These are phyloP conservation scores for Candida tropicalis DNA, from an alignment of 1,139 yeast species.

Conservation along the genomic window DNA sequence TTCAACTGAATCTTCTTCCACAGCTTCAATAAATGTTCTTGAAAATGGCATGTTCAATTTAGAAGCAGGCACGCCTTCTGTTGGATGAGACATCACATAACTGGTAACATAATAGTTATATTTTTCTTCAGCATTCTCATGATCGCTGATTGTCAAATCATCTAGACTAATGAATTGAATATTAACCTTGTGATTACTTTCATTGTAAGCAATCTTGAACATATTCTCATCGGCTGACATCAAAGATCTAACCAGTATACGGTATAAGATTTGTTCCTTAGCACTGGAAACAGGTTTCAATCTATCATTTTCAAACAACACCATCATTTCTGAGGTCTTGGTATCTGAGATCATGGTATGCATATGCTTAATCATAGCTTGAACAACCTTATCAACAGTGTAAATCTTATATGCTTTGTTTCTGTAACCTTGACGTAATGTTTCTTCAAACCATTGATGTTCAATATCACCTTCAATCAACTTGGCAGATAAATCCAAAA, in stretches of 20 bases:
- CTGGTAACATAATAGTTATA: constrained; percentile 95
- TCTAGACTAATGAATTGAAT: constrained; percentile 87
- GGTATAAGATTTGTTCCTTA: constrained; percentile 84
- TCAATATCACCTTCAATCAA: constrained; percentile 90
- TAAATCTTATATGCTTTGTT: constrained; percentile 91
- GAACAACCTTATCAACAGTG: constrained; percentile 91
- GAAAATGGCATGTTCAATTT: constrained; percentile 74
- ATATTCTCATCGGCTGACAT: constrained; percentile 87
- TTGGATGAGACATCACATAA: constrained; percentile 92
- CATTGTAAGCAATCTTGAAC: constrained; percentile 82
- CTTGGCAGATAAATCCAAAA: constrained; percentile 69
- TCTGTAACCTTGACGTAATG: constrained; percentile 91
- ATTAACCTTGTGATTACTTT: constrained; percentile 52
- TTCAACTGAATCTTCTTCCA: constrained; percentile 62
- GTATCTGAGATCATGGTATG: constrained; percentile 77
- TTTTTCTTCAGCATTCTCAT: constrained; percentile 71
- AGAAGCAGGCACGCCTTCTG: constrained; percentile 94
- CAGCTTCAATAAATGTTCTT: constrained; percentile 59
- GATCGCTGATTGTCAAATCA: constrained; percentile 82
- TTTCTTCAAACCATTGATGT: constrained; percentile 94
- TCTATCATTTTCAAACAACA: constrained; percentile 82
- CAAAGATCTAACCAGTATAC: constrained; percentile 82
- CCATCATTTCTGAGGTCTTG: constrained; percentile 80
- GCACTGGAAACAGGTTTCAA: constrained; percentile 64
- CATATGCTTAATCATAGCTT: constrained; percentile 86